A percentile compares a stretch with the other conserved stretches of the same genome.
phyloP scores from a whole-genome alignment of 768 basidiomycete species.

The Amanita phalloides region DNA sequence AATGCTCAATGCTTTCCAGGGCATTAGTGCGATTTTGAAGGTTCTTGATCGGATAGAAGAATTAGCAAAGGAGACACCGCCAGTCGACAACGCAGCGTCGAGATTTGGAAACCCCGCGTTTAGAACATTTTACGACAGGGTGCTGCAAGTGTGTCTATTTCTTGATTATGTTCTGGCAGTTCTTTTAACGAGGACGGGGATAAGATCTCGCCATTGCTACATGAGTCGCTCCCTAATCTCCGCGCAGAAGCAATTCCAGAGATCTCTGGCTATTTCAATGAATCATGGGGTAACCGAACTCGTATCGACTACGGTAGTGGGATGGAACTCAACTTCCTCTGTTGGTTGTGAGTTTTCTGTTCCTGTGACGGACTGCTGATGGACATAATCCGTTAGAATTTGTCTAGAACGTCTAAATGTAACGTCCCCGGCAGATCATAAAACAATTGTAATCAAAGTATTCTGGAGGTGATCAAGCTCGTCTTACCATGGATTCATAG shows the following conservation, averaged over 20 bases:
- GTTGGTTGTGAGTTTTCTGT: constrained; percentile 71
- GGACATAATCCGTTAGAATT: constrained; percentile 35
- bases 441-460: constrained; percentile 66
- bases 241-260: constrained; percentile 53
- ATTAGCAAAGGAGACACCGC: constrained; percentile 62
- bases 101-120: constrained; percentile 98
- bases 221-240: constrained; percentile 45
- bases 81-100: constrained; percentile 83
- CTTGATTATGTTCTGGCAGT: neutral
- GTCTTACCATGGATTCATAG: neutral
- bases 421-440: constrained; percentile 51
- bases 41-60: constrained; percentile 60
- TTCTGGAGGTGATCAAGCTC: constrained; percentile 67
- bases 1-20: constrained; percentile 29
- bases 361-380: neutral
- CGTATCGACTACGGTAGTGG: constrained; percentile 99
- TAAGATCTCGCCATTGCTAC: constrained; percentile 47
- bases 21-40: constrained; percentile 45
- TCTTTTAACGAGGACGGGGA: neutral
- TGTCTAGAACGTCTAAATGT: constrained; percentile 71
- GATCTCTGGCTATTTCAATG: constrained; percentile 69
- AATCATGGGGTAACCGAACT: constrained; percentile 85
- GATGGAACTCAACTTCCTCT: constrained; percentile 96
- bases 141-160: constrained; percentile 41
- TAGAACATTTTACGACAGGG: constrained; percentile 78